phyloP scores from a whole-genome alignment of 2,329 filamentous ascomycete species.

The Gliomastix tumulicola region DNA sequence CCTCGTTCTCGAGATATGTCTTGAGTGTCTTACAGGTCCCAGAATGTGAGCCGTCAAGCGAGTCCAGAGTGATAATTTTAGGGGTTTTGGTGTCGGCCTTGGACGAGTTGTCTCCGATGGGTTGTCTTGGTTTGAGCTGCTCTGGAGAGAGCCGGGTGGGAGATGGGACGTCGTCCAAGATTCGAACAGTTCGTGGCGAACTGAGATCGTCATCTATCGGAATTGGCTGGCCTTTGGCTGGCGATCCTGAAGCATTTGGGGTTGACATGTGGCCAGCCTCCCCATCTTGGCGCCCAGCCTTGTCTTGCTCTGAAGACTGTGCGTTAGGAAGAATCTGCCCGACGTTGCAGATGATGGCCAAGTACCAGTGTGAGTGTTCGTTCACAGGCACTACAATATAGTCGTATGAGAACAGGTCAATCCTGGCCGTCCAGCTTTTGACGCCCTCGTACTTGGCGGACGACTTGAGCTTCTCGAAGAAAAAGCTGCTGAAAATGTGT shows the following conservation, averaged over 20 bases:
- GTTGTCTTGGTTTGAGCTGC: neutral
- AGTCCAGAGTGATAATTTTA: constrained; percentile 82
- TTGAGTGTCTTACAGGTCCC: constrained; percentile 62
- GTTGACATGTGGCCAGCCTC: constrained; percentile 10
- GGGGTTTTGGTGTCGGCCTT: constrained; percentile 43
- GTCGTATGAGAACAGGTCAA: constrained; percentile 79
- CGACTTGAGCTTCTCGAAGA: constrained; percentile 68
- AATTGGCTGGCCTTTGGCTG: too few species aligned
- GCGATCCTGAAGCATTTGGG: too few species aligned
- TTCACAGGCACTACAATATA: constrained; percentile 92
- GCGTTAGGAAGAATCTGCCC: constrained; percentile 46
- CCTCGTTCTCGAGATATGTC: constrained; percentile 71
- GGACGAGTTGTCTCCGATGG: neutral
- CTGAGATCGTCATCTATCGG: constrained; percentile 11
- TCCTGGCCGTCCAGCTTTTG: constrained; percentile 76
- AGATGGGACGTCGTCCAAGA: neutral
- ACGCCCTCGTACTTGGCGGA: constrained; percentile 72
- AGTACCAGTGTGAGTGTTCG: constrained; percentile 82
- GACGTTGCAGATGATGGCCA: constrained; percentile 91
- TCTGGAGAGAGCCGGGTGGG: too few species aligned
- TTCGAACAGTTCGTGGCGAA: neutral
- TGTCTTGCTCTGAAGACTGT: too few species aligned
- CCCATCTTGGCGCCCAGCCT: constrained; percentile 4
- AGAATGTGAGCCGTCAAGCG: constrained; percentile 60
- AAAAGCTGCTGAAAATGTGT: constrained; percentile 90